Percentiles rank a stretch among this genome's conserved stretches.
These are phyloP conservation scores for Kazachstania psychrophila DNA, from an alignment of 805 yeast species.

Conservation along the genomic window DNA sequence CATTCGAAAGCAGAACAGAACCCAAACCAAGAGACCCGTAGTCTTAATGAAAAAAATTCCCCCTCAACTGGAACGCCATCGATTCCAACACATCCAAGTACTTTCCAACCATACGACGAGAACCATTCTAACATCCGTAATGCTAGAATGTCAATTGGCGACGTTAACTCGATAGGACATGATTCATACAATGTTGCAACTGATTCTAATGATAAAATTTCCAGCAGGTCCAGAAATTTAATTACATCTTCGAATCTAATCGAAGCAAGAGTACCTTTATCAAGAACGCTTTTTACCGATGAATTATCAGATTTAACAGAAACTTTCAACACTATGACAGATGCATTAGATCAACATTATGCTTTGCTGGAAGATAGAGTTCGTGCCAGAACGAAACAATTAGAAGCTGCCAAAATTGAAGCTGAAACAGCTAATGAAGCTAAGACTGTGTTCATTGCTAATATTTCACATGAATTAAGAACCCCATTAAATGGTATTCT, in stretches of 20 bases:
- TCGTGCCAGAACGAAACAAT: constrained; percentile 71
- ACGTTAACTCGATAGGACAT: background rate
- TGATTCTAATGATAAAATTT: constrained; percentile 6
- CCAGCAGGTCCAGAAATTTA: constrained; percentile 14
- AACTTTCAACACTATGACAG: constrained; percentile 86
- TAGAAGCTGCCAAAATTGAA: constrained; percentile 77
- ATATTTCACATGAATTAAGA: constrained; percentile 86
- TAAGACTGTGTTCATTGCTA: constrained; percentile 86
- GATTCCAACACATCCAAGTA: background rate
- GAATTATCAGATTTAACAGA: constrained; percentile 82
- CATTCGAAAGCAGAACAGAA: background rate
- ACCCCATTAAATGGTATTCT: constrained; percentile 94
- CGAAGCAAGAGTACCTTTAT: constrained; percentile 37
- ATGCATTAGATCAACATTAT: constrained; percentile 77
- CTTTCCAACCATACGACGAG: background rate
- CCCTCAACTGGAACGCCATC: background rate
- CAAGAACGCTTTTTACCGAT: constrained; percentile 54
- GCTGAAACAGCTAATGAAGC: constrained; percentile 97
- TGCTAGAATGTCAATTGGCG: background rate
- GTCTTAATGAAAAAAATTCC: background rate
- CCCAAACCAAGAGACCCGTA: background rate
- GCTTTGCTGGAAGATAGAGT: constrained; percentile 82
- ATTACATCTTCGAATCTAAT: constrained; percentile 30
- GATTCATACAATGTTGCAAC: constrained; percentile 2
- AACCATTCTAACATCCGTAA: background rate